Percentiles rank a stretch among this genome's conserved stretches.
phyloP scores from a whole-genome alignment of 1,139 yeast genomes.

The Blastobotrys indianensis region DNA sequence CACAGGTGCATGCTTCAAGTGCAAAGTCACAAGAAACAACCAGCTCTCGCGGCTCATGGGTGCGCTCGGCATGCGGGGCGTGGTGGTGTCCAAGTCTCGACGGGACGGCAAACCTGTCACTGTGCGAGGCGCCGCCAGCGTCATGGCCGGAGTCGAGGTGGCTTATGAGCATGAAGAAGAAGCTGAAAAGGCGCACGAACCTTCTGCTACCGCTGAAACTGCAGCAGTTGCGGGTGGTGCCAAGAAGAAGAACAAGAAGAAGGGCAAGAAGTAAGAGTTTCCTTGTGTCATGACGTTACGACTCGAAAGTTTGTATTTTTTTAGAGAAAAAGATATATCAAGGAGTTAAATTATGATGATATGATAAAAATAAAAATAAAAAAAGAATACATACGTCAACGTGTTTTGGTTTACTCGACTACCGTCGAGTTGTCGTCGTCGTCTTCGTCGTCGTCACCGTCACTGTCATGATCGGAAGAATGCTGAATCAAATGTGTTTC shows the following conservation, averaged over 20 bases:
- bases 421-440: too few species aligned
- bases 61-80: slow-evolving; percentile 83
- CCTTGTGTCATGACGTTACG: not conserved
- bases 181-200: slow-evolving; percentile 13
- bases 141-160: slow-evolving; percentile 29
- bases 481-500: too few species aligned
- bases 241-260: slow-evolving; percentile 20
- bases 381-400: not conserved
- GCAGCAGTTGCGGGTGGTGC: not conserved
- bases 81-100: slow-evolving; percentile 29
- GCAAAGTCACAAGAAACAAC: slow-evolving; percentile 58
- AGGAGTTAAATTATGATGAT: not conserved
- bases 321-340: not conserved
- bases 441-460: not conserved
- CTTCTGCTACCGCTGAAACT: not conserved
- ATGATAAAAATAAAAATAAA: not conserved
- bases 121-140: slow-evolving; percentile 29
- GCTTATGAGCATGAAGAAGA: slow-evolving; percentile 15
- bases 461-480: not conserved
- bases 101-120: slow-evolving; percentile 10
- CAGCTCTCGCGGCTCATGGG: slow-evolving; percentile 74
- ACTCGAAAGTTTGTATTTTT: too few species aligned
- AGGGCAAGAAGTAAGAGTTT: slow-evolving; percentile 20
- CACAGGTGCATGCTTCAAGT: slow-evolving; percentile 61
- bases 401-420: too few species aligned